Percentiles rank a stretch among this genome's conserved stretches.
Conservation (phyloP, 2,329 filamentous ascomycete genomes). For the Aspergillus calidoustus region DNA sequence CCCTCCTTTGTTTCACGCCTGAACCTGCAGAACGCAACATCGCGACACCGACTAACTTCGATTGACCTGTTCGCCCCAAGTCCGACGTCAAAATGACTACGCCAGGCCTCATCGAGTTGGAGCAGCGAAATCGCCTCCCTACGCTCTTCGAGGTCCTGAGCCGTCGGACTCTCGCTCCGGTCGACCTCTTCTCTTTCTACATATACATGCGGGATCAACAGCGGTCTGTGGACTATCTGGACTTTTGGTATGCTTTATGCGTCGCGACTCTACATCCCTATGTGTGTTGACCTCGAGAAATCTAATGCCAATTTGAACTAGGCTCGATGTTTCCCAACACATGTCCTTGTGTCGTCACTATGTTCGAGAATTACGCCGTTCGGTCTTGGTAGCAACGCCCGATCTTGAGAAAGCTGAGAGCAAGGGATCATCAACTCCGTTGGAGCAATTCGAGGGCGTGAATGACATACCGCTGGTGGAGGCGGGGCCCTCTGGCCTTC, state of each 20-base stretch:
- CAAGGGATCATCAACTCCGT: conserved; percentile 80
- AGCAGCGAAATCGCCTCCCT: conserved; percentile 79
- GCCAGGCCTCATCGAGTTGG: conserved; percentile 40
- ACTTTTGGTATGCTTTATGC: conserved; percentile 78
- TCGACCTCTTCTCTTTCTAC: conserved; percentile 98
- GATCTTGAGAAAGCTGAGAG: conserved; percentile 81
- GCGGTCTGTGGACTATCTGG: conserved; percentile 94
- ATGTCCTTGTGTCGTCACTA: conserved; percentile 97
- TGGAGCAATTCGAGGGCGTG: conserved; percentile 72
- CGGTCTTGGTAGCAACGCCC: conserved; percentile 89
- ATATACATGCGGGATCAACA: conserved; percentile 99
- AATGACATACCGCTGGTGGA: conserved; percentile 59
- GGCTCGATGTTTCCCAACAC: conserved; percentile 99
- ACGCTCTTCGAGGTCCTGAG: conserved; percentile 96
- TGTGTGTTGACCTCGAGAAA: not conserved
- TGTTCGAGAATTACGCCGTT: conserved; percentile 90
- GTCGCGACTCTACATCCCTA: not conserved
- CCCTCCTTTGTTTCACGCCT: conserved; percentile 15
- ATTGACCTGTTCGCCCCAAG: not conserved
- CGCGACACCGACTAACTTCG: not conserved
- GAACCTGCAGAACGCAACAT: conserved; percentile 7
- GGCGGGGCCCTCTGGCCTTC: conserved; percentile 59
- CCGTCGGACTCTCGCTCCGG: conserved; percentile 88
- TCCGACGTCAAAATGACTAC: conserved; percentile 34
- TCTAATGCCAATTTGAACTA: conserved; percentile 45